Conservation (phyloP, 768 basidiomycete species). For the Tulasnella sp. region DNA sequence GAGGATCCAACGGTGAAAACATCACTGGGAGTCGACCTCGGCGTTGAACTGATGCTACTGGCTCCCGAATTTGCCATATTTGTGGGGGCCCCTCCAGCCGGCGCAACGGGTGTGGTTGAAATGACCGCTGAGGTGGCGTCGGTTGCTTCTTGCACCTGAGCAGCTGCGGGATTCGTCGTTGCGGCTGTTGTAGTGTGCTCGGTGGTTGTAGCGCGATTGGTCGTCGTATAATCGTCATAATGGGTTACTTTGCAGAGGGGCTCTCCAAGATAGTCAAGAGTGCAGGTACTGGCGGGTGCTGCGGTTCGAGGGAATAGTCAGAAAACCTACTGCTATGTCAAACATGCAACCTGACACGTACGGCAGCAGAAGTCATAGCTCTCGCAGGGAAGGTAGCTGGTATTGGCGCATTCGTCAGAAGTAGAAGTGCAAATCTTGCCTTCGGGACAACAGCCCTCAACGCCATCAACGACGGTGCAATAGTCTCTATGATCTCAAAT, state of each 20-base stretch:
- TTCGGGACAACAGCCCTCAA: background rate
- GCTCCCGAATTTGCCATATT: no score
- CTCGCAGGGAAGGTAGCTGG: background rate
- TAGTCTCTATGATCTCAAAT: background rate
- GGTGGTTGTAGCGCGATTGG: background rate
- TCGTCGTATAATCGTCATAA: background rate
- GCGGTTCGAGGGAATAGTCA: background rate
- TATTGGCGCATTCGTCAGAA: background rate
- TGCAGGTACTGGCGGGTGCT: background rate
- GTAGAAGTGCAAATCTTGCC: background rate
- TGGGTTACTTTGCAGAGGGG: background rate
- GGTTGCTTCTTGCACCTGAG: no score
- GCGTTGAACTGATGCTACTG: no score
- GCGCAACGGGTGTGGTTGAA: background rate
- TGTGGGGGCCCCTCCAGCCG: no score
- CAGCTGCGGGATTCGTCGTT: no score
- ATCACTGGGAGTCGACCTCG: no score
- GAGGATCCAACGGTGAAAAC: no score
- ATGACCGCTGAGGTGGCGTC: background rate
- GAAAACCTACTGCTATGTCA: background rate
- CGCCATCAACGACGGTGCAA: background rate
- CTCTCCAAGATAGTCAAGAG: no score
- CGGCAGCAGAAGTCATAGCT: constrained; percentile 9
- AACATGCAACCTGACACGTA: background rate
- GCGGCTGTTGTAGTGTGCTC: no score